Evolutionary conservation across 768 basidiomycete species (phyloP), one percentile per base, ranked within the genome.

Genomic region (Pisolithus marmoratus): DNA sequence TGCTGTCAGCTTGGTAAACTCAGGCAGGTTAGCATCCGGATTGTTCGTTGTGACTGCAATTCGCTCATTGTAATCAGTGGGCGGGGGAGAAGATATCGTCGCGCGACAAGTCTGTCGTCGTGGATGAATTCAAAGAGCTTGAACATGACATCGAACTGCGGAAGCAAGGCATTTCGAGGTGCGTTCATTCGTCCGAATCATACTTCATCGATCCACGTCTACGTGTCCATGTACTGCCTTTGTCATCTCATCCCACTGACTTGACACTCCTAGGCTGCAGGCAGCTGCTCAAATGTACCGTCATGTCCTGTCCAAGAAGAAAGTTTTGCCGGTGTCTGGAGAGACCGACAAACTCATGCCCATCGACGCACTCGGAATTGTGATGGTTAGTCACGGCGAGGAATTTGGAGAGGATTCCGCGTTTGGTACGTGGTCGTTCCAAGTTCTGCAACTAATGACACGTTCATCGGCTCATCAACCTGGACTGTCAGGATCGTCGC

Each of bases 61-160:
- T 60, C 62, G 60, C 70, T 69, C 60, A 63, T 54, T 19, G 19
- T 14, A 9, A 45, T 17, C 60, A 94, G 88, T 90, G 90, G 87
- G 90, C 89, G 5, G 90, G 88, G 38, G 91, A 94, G 71, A 86
- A 89, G 59, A 90, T 96, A 49, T 84, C 88, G 38, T 79, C 85
- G 23, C 81, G 85, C 56, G 89, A 92, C 64, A 94, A 88, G 76
- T 84, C 87, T 2, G 69, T 79, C 40, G 77, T 86, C 29, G 82
- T 86, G 3, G 85, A 87, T 23, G 91, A 93, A 56, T 87, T 94
- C 65, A 78, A 72, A 36, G 88, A 86, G 45, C 74, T 94, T 42
- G 90, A 94, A 68, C 77, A 79, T 60, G 92, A 95, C 63, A 82
- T 96, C 26, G 91, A 94, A 48, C 71, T 91, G 27, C 73, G 91